phyloP scores from a whole-genome alignment of 495 filamentous ascomycete species.

The Penicillium paradoxum region DNA sequence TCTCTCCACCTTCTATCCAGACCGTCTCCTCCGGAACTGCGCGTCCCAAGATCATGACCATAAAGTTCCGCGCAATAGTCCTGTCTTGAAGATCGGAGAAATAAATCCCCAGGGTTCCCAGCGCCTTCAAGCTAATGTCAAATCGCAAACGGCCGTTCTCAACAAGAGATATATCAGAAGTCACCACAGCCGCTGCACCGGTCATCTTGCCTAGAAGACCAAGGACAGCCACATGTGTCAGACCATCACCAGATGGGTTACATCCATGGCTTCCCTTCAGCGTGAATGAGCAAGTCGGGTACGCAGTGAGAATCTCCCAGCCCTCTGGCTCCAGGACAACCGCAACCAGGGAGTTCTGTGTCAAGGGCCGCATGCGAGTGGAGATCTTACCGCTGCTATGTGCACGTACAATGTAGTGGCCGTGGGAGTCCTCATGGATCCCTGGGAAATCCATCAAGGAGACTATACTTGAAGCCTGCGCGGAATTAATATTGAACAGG shows the following conservation, averaged over 20 bases:
- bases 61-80: slow-evolving; percentile 60
- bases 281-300: slow-evolving; percentile 55
- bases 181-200: slow-evolving; percentile 70
- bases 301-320: slow-evolving; percentile 79
- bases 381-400: slow-evolving; percentile 65
- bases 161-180: slow-evolving; percentile 49
- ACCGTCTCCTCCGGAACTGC: slow-evolving; percentile 66
- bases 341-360: slow-evolving; percentile 43
- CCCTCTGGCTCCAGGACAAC: slow-evolving; percentile 57
- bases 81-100: slow-evolving; percentile 61
- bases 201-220: slow-evolving; percentile 89
- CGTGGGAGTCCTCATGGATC: slow-evolving; percentile 34
- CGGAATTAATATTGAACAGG: slow-evolving; percentile 70
- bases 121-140: slow-evolving; percentile 66
- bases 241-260: not conserved
- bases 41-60: slow-evolving; percentile 68
- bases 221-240: slow-evolving; percentile 57
- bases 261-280: slow-evolving; percentile 23
- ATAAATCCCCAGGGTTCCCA: slow-evolving; percentile 69
- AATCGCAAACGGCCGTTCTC: slow-evolving; percentile 58
- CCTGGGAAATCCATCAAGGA: slow-evolving; percentile 69
- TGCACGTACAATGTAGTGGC: slow-evolving; percentile 64
- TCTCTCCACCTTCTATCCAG: slow-evolving; percentile 44
- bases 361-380: slow-evolving; percentile 35
- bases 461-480: slow-evolving; percentile 58